phyloP scores from a whole-genome alignment of 192 early-diverging fungal genomes.

The Umbelopsis sp. region DNA sequence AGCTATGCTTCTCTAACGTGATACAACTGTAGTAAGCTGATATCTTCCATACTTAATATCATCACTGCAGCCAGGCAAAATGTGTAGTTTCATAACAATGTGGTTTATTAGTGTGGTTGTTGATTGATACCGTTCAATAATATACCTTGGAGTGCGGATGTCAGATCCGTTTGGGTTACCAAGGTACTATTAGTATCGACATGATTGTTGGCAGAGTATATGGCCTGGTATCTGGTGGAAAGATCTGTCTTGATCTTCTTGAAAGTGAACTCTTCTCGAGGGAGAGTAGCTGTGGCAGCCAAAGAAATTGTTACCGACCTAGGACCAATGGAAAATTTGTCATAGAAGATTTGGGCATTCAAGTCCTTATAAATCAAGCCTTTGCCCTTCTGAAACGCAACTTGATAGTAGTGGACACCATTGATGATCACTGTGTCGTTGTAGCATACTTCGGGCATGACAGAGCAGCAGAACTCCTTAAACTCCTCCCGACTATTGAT shows the following conservation, averaged over 20 bases:
- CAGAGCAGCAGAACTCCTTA: slow-evolving; percentile 18
- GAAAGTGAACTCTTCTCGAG: slow-evolving; percentile 7
- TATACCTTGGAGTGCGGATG: slow-evolving; percentile 5
- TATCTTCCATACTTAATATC: too few relatives aligned
- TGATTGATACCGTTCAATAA: slow-evolving; percentile 13
- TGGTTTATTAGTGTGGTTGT: slow-evolving; percentile 1
- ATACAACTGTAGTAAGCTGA: too few relatives aligned
- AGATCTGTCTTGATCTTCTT: slow-evolving; percentile 19
- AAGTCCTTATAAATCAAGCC: slow-evolving; percentile 19
- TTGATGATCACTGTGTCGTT: slow-evolving; percentile 14
- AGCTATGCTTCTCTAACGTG: too few relatives aligned
- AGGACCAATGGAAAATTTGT: slow-evolving; percentile 16
- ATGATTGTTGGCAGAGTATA: slow-evolving; percentile 11
- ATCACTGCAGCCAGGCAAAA: too few relatives aligned
- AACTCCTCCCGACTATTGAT: slow-evolving; percentile 17
- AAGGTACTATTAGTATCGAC: slow-evolving; percentile 16
- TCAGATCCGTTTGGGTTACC: slow-evolving; percentile 3
- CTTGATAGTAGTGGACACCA: slow-evolving; percentile 3
- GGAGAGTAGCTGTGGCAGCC: slow-evolving; percentile 11
- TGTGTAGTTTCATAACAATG: too few relatives aligned
- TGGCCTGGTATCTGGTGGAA: not conserved
- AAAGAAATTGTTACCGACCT: slow-evolving; percentile 2
- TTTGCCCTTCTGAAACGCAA: slow-evolving; percentile 16
- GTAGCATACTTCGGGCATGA: slow-evolving; percentile 16
- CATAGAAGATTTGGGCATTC: slow-evolving; percentile 16